phyloP scores from a whole-genome alignment of 1,139 yeast genomes.

The Suhomyces yuchorum region DNA sequence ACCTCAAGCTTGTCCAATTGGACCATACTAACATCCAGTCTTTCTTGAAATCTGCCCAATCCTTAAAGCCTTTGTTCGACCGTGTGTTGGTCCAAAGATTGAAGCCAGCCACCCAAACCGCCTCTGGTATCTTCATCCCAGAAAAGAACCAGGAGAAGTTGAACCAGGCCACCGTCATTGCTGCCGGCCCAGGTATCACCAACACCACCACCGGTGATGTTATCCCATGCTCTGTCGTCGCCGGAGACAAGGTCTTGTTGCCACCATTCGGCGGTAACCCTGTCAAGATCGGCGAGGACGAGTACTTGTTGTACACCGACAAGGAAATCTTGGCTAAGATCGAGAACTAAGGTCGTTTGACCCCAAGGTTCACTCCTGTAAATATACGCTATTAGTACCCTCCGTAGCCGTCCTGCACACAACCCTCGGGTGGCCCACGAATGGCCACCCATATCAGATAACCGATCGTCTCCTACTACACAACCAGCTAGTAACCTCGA shows the following conservation, averaged over 20 bases:
- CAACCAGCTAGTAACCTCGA: not conserved
- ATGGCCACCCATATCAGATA: not conserved
- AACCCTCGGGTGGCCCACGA: conserved; percentile 2
- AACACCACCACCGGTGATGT: conserved; percentile 63
- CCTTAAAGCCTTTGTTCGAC: conserved; percentile 90
- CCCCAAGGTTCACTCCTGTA: conserved; percentile 3
- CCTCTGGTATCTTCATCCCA: conserved; percentile 93
- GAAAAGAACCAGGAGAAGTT: conserved; percentile 95
- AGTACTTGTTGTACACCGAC: conserved; percentile 79
- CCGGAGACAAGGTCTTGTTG: conserved; percentile 91
- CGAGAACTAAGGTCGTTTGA: conserved; percentile 26
- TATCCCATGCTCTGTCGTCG: conserved; percentile 70
- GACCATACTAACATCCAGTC: conserved; percentile 32
- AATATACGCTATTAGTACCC: conserved; percentile 2
- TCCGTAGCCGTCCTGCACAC: conserved; percentile 2
- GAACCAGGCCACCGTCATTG: conserved; percentile 77
- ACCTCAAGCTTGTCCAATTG: too few relatives aligned
- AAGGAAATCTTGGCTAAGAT: conserved; percentile 93
- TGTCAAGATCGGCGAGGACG: conserved; percentile 83
- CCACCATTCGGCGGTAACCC: conserved; percentile 90
- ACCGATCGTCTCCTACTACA: not conserved
- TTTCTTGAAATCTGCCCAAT: conserved; percentile 79
- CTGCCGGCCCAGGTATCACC: conserved; percentile 83
- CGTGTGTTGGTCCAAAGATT: conserved; percentile 93
- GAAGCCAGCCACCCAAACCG: conserved; percentile 89